Base-by-base conservation (phyloP, 495 filamentous ascomycete genomes). In the Penicillium canescens region DNA sequence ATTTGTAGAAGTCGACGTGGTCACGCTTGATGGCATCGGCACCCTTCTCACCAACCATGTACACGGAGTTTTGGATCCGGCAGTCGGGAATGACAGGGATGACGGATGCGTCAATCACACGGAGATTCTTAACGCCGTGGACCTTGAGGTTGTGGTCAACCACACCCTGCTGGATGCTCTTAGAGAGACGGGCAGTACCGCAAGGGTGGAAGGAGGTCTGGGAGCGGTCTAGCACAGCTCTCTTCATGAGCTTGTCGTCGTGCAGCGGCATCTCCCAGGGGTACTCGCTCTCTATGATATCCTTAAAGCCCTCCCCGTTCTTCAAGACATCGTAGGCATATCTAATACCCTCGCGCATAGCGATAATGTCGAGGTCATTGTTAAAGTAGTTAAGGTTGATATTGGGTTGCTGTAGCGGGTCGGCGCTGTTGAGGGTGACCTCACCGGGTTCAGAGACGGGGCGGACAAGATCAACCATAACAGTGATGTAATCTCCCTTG, bases 381-480 rank as follows among this genome's bases (percentile, higher is more conserved):
- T 55, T 65, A 61, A 84, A 83, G 72, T 80, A 83, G 60, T 84
- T 82, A 36, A 84, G 65, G 54, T 84, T 83, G 67, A 84, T 76
- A 52, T 79, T 74, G 1, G 83, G 70, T 58, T 80, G 77, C 45
- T 65, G 68, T 0, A 81, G 62, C 4, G 81, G 73, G 54, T 83
- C 66, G 10, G 72, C 53, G 45, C 71, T 77, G 58, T 76, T 74
- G n/a, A 86, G 71, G 20, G 71, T 77, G 0, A 85, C 79, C 23
- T 75, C 68, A 18, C 77, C 66, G 0, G 8, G 4, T 34, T 72
- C 63, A 26, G 77, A 82, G 20, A 80, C 47, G 4, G 82, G 80
- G 0, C 81, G 77, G 11, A 84, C 65, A 37, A 86, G 69, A 55
- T 86, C 80, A 8, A 85, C 80, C 52, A 86, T 78, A 6, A 85